Conservation (phyloP, 2,329 filamentous ascomycete genomes). For the Leptoxyphium fumago region DNA sequence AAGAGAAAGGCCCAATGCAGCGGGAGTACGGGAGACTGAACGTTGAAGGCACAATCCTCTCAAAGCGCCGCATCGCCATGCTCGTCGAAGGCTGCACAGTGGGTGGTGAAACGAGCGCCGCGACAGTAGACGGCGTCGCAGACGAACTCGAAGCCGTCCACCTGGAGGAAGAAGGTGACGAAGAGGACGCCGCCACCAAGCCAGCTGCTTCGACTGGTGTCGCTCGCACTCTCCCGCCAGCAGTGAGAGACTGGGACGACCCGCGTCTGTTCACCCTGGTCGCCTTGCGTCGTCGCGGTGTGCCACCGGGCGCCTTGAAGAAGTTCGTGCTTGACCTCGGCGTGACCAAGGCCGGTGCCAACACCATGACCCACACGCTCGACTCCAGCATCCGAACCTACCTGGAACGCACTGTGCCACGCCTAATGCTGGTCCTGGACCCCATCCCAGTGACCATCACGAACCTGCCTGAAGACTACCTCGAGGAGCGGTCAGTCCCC, state of each 20-base stretch:
- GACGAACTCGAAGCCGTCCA: slow-evolving; percentile 25
- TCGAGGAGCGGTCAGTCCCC: slow-evolving; percentile 52
- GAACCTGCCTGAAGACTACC: slow-evolving; percentile 54
- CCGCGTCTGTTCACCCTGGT: slow-evolving; percentile 80
- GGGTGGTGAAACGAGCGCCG: slow-evolving; percentile 12
- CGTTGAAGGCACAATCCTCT: slow-evolving; percentile 71
- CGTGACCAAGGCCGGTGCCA: slow-evolving; percentile 66
- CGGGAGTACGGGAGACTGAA: slow-evolving; percentile 70
- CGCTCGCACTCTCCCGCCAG: slow-evolving; percentile 24
- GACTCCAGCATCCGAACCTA: slow-evolving; percentile 76
- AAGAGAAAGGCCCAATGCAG: slow-evolving; percentile 60
- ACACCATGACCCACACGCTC: slow-evolving; percentile 70
- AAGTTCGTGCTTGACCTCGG: slow-evolving; percentile 85
- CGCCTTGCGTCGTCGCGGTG: slow-evolving; percentile 65
- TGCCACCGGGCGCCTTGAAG: slow-evolving; percentile 77
- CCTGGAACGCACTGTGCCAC: slow-evolving; percentile 74
- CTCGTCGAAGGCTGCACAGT: slow-evolving; percentile 52
- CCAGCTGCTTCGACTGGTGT: slow-evolving; percentile 1
- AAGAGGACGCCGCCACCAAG: slow-evolving; percentile 9
- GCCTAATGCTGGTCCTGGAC: slow-evolving; percentile 79
- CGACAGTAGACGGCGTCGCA: slow-evolving; percentile 11
- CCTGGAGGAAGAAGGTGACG: slow-evolving; percentile 26
- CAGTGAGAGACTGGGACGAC: slow-evolving; percentile 81
- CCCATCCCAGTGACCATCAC: slow-evolving; percentile 73
- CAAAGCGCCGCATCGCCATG: slow-evolving; percentile 70